Evolutionary conservation across 2,329 filamentous ascomycete genomes (phyloP), one percentile per base, ranked within the genome.

Genomic region (Zelopaecilomyces penicillatus): DNA sequence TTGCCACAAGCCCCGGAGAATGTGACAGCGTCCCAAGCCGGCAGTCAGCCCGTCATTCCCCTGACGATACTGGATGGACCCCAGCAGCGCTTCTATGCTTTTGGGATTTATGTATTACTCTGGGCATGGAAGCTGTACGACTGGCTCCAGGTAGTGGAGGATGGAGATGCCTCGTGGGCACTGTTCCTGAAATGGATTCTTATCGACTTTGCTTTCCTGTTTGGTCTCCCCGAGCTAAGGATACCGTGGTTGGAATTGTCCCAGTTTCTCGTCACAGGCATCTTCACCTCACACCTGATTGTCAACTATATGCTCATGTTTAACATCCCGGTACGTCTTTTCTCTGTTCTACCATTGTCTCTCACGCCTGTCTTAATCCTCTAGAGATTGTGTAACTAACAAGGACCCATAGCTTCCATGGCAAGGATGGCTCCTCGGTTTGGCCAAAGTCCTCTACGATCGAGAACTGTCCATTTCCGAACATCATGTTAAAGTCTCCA

Each of bases 191-290:
- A 97, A 76, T 98, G 93, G 93, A 78, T 87, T 50, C 74, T 82
- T 46, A 78, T 98, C 51, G 93, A 98, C 67, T 85, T 86, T 49
- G 66, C 84, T 27, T 96, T 90, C 63, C 73, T 97, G 51, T 95
- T 94, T 62, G 86, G 86, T 6, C 69, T 98, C 43, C 91, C 94
- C 12, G 78, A 85, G 53, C 65, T 98, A 56, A 81, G 87, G 62
- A 95, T 98, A 75, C 93, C 93, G 47, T 98, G 93, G 94, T 73
- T 98, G 47, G 89, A 97, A 70, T 87, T 91, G 70, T 87, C 87
- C 37, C 85, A 87, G 57, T 75, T 78, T 32, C 82, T 82, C 1
- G 84, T 87, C 43, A 76, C 85, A 36, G 70, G 77, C 30, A 67
- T 90, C 26, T 94, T 93, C 58, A 64, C 85, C 39, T 54, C 75